Conservation (phyloP, 768 basidiomycete species). For the Boletales sp. region DNA sequence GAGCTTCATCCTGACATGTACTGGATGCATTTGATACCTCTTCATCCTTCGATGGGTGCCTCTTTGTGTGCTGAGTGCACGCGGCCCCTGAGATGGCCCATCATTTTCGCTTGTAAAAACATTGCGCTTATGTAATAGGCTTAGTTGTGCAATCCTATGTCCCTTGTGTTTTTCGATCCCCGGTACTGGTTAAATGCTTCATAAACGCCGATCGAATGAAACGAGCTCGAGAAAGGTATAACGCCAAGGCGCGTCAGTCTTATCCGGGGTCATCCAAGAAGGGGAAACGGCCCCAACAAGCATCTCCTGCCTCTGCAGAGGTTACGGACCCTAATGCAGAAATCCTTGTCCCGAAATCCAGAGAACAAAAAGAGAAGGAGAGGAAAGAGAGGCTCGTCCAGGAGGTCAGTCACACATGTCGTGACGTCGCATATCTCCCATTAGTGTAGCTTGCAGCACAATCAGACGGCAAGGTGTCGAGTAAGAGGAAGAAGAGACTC, state of each 20-base stretch:
- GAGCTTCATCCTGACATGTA: too few species aligned
- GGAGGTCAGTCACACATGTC: constrained; percentile 45
- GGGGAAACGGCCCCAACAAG: constrained; percentile 42
- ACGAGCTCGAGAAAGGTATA: constrained; percentile 37
- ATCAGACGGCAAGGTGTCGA: constrained; percentile 69
- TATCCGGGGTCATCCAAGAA: constrained; percentile 61
- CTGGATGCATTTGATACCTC: too few species aligned
- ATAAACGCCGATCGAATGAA: constrained; percentile 15
- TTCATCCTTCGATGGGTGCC: too few species aligned
- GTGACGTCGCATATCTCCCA: background rate
- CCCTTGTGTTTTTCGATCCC: too few species aligned
- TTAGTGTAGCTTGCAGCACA: constrained; percentile 34
- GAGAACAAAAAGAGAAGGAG: constrained; percentile 58
- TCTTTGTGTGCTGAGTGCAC: background rate
- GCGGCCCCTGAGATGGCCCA: too few species aligned
- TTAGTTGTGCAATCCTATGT: too few species aligned
- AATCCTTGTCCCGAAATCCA: constrained; percentile 54
- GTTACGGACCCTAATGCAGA: constrained; percentile 53
- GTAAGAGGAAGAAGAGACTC: constrained; percentile 83
- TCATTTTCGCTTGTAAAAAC: too few species aligned
- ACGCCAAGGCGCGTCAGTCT: constrained; percentile 67
- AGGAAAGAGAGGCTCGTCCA: constrained; percentile 54
- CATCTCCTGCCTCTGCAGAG: constrained; percentile 19
- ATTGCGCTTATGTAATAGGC: too few species aligned
- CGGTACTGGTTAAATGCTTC: too few species aligned